A percentile compares a stretch with the other conserved stretches of the same genome.
Evolutionary conservation across 192 early-diverging fungal genomes (phyloP).

Genomic region (Oehlia diaphana): DNA sequence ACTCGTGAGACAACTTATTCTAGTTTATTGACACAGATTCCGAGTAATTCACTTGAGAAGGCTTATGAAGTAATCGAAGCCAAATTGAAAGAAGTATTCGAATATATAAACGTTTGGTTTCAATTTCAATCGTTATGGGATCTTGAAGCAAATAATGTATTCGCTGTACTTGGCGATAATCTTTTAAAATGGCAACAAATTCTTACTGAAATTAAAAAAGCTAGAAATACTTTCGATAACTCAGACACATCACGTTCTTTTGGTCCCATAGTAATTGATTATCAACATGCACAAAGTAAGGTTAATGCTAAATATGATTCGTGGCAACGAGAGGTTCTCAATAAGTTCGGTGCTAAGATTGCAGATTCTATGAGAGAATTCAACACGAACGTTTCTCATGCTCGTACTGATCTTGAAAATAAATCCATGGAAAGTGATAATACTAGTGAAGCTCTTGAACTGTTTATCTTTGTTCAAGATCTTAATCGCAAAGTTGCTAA

Average conservation of each 20-base stretch:
- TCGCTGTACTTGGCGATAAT: constrained; percentile 82
- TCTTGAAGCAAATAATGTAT: constrained; percentile 84
- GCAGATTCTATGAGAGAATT: constrained; percentile 81
- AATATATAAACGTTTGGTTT: constrained; percentile 94
- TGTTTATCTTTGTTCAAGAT: constrained; percentile 96
- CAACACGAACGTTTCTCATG: constrained; percentile 69
- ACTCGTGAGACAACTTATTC: constrained; percentile 62
- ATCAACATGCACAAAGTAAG: constrained; percentile 97
- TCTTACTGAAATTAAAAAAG: constrained; percentile 91
- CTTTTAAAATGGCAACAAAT: constrained; percentile 91
- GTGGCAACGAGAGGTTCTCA: constrained; percentile 97
- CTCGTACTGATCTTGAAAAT: constrained; percentile 85
- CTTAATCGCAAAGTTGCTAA: constrained; percentile 77
- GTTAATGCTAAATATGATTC: constrained; percentile 96
- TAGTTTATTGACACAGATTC: constrained; percentile 72
- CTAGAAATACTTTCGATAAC: constrained; percentile 95
- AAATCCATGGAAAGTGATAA: constrained; percentile 80
- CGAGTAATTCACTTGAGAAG: constrained; percentile 61
- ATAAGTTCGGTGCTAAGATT: constrained; percentile 84
- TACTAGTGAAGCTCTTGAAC: constrained; percentile 88
- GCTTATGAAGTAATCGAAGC: constrained; percentile 86
- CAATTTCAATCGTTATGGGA: constrained; percentile 99
- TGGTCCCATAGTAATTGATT: constrained; percentile 86
- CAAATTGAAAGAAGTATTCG: constrained; percentile 70
- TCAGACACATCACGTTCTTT: constrained; percentile 87